Conservation (phyloP, 192 early-diverging fungal genomes). For the Entophlyctis luteolus region DNA sequence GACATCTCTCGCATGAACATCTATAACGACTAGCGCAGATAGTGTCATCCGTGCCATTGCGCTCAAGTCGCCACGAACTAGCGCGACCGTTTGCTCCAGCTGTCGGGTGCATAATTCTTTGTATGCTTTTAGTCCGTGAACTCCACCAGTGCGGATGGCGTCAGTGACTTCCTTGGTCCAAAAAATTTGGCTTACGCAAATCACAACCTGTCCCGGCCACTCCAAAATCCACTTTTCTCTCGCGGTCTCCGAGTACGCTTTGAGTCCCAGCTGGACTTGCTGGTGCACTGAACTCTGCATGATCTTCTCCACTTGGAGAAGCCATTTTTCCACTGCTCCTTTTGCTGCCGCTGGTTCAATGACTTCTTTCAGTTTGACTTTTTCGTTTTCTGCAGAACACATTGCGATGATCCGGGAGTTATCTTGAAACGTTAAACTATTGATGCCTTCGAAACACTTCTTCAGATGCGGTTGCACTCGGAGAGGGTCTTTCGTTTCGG, state of each 20-base stretch:
- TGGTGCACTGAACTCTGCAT: slow-evolving; percentile 59
- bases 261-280: slow-evolving; percentile 48
- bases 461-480: slow-evolving; percentile 59
- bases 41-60: slow-evolving; percentile 56
- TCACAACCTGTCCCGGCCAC: slow-evolving; percentile 58
- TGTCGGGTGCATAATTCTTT: slow-evolving; percentile 49
- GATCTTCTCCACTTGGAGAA: slow-evolving; percentile 58
- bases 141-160: slow-evolving; percentile 42
- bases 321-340: slow-evolving; percentile 60
- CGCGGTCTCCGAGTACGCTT: slow-evolving; percentile 50
- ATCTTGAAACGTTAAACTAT: slow-evolving; percentile 55
- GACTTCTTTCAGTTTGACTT: slow-evolving; percentile 57
- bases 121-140: slow-evolving; percentile 37
- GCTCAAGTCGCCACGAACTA: slow-evolving; percentile 57
- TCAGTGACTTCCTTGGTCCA: slow-evolving; percentile 61
- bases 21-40: slow-evolving; percentile 58
- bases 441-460: slow-evolving; percentile 62
- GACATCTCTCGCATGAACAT: slow-evolving; percentile 59
- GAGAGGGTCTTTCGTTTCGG: slow-evolving; percentile 58
- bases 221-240: slow-evolving; percentile 56
- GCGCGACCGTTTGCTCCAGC: slow-evolving; percentile 50
- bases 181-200: slow-evolving; percentile 59
- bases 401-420: slow-evolving; percentile 58
- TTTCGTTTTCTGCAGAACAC: slow-evolving; percentile 60
- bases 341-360: slow-evolving; percentile 58